Evolutionary conservation across 345 rosid genomes (phyloP), one percentile per base, ranked within the genome.

Genomic region (Acer negundo): DNA sequence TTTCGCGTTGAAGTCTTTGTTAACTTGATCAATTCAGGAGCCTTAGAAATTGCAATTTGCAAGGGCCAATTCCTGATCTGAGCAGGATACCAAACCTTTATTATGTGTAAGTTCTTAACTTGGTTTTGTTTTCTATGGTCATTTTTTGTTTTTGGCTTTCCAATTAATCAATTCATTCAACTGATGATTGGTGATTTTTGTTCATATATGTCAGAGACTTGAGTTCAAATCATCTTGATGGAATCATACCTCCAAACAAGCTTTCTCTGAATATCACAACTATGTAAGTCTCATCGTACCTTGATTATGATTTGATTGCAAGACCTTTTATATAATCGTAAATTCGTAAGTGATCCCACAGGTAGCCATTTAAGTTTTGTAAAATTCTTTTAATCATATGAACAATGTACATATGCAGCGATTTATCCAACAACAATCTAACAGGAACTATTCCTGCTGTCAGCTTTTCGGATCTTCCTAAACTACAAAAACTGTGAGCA

Each of bases 11-110:
- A 49, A 10, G 55, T 68, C n/a, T 76, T 55, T 62, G 22, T 70
- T 85, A 77, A 80, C 72, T 31, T 78, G 82, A 2, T 35, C 38
- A 35, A 35, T 35, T 83, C 89, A 95, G 99, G 95, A 95, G 99
- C 66, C 86, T 93, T 56, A 88, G 97, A 81, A 95, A 90, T 82
- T 95, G 99, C 75, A 85, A 82, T 80, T 91, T 95, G 93, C 87
- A 83, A 84, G 99, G 99, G 74, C 83, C 88, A 55, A 83, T 95
- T 49, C 99, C 99, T 81, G 97, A 95, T 79, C 83, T 95, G 77
- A 95, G 98, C 82, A 77, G 79, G 42, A 91, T 95, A 71, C 87
- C 87, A 20, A 7, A 79, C 4, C 99, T 95, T 84, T 89, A 90
- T 79, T 95, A 95, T 86, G 79, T 95, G 99, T 93, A 86, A 88